Evolutionary conservation across 192 early-diverging fungal species (phyloP), one percentile per base, ranked within the genome.

Genomic region (Rhizophagus sp.): DNA sequence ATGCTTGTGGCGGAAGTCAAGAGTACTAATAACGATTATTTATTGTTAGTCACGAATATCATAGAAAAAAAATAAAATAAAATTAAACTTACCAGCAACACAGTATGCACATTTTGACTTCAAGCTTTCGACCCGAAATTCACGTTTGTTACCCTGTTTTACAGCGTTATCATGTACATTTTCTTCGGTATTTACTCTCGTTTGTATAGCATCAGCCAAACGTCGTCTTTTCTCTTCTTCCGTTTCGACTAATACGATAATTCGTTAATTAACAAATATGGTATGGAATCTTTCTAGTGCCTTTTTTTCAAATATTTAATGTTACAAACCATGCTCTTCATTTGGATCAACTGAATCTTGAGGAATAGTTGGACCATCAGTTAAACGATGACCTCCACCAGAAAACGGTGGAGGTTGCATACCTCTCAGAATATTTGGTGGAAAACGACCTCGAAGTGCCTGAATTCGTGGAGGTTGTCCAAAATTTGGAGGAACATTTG

Each of bases 191-290:
- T 30, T 13, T 33, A 33, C 65, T 30, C 65, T 27, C 4, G 65
- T n/a, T 19, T 34, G 65, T 67, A 67, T 33, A 67, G 65, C 65
- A 33, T 67, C 65, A 67, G 65, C 65, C 11, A 67, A 24, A 13
- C 65, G 65, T 17, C 11, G 1, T 11, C 65, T 67, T 67, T 67
- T 67, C 24, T 67, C 65, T 67, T 67, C 65, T 0, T 67, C 65
- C 7, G 15, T 57, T 22, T 22, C 52, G 1, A 22, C 52, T 57
- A 57, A 22, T 57, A 57, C 2, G 0, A 22, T 57, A 57, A 57
- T 57, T 3, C 1, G 52, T 57, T 19, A 57, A 57, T 6, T 22
- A 17, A 52, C 39, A 19, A 4, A 52, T 13, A 19, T 15, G 0
- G 12, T 22, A 22, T 57, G 1, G 5, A 22, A 47, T 12, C 11